These are phyloP conservation scores for Dalechampia spathulata DNA, from an alignment of 441 rosid genomes.

Conservation along the genomic window DNA sequence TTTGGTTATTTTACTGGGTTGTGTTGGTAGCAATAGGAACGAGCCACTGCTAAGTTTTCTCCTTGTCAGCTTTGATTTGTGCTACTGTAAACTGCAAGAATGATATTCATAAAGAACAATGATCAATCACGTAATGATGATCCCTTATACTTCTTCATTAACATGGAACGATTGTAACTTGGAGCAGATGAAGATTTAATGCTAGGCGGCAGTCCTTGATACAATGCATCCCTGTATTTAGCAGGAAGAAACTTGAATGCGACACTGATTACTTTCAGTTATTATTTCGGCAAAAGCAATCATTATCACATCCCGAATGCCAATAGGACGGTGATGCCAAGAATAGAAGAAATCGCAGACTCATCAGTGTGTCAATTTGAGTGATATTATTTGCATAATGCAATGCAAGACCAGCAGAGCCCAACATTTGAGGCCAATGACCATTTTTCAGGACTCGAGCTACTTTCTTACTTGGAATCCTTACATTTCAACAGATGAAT, in stretches of 20 bases:
- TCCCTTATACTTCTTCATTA: conserved; percentile 68
- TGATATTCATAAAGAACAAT: neutral
- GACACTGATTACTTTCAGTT: conserved; percentile 50
- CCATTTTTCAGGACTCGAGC: too few species aligned
- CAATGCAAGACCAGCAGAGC: conserved; percentile 93
- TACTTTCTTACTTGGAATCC: conserved; percentile 12
- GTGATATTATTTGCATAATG: conserved; percentile 94
- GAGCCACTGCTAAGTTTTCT: conserved; percentile 85
- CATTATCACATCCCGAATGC: neutral
- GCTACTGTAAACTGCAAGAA: conserved; percentile 60
- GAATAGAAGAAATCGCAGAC: conserved; percentile 16
- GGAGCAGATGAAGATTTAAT: conserved; percentile 73
- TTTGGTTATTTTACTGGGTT: conserved; percentile 58
- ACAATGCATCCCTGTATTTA: conserved; percentile 88
- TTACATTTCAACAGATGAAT: neutral
- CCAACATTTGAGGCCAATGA: conserved; percentile 60
- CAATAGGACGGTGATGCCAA: too few species aligned
- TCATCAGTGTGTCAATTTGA: conserved; percentile 94
- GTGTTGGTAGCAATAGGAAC: conserved; percentile 93
- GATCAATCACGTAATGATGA: neutral
- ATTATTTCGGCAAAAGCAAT: conserved; percentile 11
- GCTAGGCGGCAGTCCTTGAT: conserved; percentile 92
- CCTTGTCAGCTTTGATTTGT: conserved; percentile 94
- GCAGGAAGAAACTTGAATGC: conserved; percentile 87
- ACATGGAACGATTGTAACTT: conserved; percentile 58